Conservation (phyloP, 2,329 filamentous ascomycete species). For the Fusarium redolens region DNA sequence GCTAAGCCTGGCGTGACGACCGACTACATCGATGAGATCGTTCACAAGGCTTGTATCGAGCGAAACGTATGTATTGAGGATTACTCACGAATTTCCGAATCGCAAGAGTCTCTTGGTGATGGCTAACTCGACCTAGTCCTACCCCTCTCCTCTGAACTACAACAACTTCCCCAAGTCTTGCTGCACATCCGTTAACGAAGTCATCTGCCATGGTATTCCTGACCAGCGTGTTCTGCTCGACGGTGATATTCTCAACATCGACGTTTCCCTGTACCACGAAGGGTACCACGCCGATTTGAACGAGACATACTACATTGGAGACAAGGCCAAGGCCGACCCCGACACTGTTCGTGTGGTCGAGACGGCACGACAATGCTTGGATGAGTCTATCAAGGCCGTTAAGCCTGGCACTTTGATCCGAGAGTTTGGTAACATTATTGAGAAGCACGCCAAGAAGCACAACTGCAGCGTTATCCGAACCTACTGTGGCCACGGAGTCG, state of each 20-base stretch:
- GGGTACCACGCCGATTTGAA: constrained; percentile 98
- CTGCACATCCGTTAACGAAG: constrained; percentile 95
- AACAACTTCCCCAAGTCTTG: constrained; percentile 97
- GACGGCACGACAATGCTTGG: constrained; percentile 86
- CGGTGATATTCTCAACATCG: constrained; percentile 97
- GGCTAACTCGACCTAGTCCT: constrained; percentile 69
- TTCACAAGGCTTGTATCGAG: constrained; percentile 94
- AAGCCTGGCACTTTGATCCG: constrained; percentile 94
- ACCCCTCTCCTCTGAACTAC: constrained; percentile 95
- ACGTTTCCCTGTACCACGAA: constrained; percentile 92
- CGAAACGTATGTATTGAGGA: constrained; percentile 74
- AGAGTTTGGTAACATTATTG: constrained; percentile 93
- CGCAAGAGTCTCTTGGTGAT: not conserved
- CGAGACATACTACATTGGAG: constrained; percentile 98
- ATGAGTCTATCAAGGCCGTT: constrained; percentile 90
- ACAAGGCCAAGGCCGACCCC: constrained; percentile 83
- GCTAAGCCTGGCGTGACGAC: constrained; percentile 93
- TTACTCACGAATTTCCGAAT: not conserved
- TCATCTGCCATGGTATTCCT: constrained; percentile 98
- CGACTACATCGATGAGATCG: constrained; percentile 92
- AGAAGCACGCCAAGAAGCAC: constrained; percentile 89
- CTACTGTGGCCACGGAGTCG: constrained; percentile 96
- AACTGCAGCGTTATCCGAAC: constrained; percentile 93
- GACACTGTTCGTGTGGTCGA: constrained; percentile 93
- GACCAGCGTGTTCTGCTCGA: constrained; percentile 88